Conservation (phyloP, 2,329 filamentous ascomycete species). For the Alternaria brassicae region DNA sequence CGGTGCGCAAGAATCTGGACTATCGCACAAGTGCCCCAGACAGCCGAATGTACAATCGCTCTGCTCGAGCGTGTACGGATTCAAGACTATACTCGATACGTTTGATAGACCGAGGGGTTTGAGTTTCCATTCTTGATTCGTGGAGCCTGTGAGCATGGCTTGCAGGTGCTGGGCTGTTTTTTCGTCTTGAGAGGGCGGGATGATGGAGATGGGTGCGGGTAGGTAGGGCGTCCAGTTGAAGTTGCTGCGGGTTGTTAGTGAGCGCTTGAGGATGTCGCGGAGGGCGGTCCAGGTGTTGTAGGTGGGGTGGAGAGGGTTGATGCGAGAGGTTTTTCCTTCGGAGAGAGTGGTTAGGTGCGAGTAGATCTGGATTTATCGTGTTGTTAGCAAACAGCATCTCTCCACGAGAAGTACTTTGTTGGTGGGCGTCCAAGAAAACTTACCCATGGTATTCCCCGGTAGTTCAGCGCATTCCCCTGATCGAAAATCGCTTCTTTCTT, state of each 20-base stretch:
- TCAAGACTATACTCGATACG: conserved; percentile 29
- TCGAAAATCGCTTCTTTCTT: conserved; percentile 46
- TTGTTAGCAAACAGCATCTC: conserved; percentile 1
- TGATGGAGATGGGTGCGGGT: conserved; percentile 21
- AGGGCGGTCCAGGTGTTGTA: conserved; percentile 37
- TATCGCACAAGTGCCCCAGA: conserved; percentile 39
- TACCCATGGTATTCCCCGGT: conserved; percentile 49
- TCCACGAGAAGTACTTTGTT: background rate
- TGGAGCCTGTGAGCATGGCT: conserved; percentile 4
- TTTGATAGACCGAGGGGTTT: conserved; percentile 21
- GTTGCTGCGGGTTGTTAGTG: conserved; percentile 37
- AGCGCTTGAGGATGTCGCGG: conserved; percentile 25
- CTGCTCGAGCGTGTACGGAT: conserved; percentile 41
- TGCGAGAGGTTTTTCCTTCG: conserved; percentile 30
- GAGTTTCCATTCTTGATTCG: conserved; percentile 3
- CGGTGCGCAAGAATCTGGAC: conserved; percentile 36
- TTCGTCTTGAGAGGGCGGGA: background rate
- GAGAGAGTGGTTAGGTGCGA: conserved; percentile 36
- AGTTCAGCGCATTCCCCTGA: conserved; percentile 46
- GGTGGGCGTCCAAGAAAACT: too few species aligned
- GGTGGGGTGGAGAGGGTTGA: conserved; percentile 33
- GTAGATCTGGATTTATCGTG: conserved; percentile 33
- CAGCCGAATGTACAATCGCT: conserved; percentile 43
- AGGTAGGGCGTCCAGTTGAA: conserved; percentile 43
- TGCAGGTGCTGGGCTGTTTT: background rate